Conservation (phyloP, 345 rosid species). For the Moricandia arvensis region DNA sequence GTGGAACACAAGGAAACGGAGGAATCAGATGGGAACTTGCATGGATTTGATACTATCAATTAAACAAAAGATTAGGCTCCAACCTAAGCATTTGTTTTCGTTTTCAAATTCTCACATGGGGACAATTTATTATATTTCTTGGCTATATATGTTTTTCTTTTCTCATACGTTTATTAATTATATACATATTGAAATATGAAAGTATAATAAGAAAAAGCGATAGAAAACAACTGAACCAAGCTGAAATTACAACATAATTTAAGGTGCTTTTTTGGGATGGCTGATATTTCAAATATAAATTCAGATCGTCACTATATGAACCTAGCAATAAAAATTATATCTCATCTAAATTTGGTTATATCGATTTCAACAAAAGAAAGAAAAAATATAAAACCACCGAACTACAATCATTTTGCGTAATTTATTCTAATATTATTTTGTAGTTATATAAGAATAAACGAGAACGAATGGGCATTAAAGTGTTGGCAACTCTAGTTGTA, state of each 20-base stretch:
- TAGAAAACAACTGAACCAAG: background rate
- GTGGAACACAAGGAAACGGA: conserved; percentile 29
- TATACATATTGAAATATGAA: background rate
- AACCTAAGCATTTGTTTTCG: conserved; percentile 33
- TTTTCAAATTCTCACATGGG: conserved; percentile 31
- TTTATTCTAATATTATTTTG: conserved; percentile 5
- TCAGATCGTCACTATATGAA: background rate
- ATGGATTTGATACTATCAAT: conserved; percentile 35
- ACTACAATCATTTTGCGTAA: background rate
- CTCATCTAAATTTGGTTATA: background rate
- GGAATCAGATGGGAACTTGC: conserved; percentile 21
- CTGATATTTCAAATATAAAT: background rate
- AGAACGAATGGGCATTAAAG: conserved; percentile 6
- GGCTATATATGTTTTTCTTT: background rate
- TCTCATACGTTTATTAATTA: background rate
- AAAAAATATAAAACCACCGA: conserved; percentile 3
- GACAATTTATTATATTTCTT: conserved; percentile 3
- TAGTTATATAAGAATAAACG: background rate
- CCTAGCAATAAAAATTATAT: background rate
- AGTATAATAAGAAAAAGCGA: background rate
- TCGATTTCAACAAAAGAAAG: background rate
- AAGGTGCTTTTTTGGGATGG: background rate
- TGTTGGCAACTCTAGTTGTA: conserved; percentile 24
- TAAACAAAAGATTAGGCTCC: conserved; percentile 35
- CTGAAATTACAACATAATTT: background rate